These are phyloP conservation scores for Citrus mangshanensis DNA, from an alignment of 345 rosid genomes.

Conservation along the genomic window DNA sequence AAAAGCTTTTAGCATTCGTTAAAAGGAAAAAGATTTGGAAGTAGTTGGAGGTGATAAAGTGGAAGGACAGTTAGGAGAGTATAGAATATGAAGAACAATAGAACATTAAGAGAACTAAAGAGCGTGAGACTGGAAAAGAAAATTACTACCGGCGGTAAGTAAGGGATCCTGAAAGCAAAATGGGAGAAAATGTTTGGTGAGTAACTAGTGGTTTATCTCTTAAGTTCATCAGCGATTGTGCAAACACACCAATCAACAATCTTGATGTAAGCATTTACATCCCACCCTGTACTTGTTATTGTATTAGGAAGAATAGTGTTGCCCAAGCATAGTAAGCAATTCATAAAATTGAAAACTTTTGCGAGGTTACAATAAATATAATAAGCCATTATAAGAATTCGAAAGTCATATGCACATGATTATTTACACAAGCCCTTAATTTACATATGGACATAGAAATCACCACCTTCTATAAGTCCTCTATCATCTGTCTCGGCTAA, in stretches of 20 bases:
- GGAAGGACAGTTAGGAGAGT: not conserved
- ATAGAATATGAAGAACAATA: not conserved
- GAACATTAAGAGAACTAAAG: not conserved
- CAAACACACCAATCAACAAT: not conserved
- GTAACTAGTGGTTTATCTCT: not conserved
- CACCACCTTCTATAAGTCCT: not conserved
- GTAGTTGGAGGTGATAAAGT: conserved; percentile 7
- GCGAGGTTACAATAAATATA: not conserved
- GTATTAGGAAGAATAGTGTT: not conserved
- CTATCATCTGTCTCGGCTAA: not conserved
- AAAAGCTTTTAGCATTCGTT: not conserved
- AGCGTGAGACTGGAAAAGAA: conserved; percentile 3
- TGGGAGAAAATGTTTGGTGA: not conserved
- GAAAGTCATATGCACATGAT: not conserved
- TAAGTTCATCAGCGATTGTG: not conserved
- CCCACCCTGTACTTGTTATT: no score
- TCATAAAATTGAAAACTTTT: not conserved
- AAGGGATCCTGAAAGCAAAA: not conserved
- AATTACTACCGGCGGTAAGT: not conserved
- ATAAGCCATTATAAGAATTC: not conserved
- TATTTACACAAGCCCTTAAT: not conserved
- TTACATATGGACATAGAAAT: not conserved
- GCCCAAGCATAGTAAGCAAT: not conserved
- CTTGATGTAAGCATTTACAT: not conserved
- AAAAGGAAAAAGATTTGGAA: not conserved